Evolutionary conservation across 2,329 filamentous ascomycete genomes (phyloP), one percentile per base, ranked within the genome.

Genomic region (Nigrospora osmanthi): DNA sequence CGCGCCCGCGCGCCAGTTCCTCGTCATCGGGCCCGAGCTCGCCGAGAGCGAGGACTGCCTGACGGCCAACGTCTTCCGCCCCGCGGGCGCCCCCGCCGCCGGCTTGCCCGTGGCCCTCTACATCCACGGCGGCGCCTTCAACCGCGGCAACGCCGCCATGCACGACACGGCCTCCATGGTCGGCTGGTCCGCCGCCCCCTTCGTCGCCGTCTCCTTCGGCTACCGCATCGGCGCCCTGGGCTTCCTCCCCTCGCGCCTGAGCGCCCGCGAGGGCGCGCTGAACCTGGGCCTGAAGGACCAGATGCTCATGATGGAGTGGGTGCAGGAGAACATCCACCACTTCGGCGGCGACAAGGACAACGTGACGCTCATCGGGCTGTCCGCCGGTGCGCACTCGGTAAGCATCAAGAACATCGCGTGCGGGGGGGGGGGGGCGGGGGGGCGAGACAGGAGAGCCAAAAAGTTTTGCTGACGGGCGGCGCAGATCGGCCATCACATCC

Each of bases 241-340:
- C 0, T 84, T 86, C 55, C 55, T 84, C n/a, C 70, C 70, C 19
- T 80, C 61, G 44, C 58, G 53, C 11, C 57, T 78, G 45, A 68
- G 72, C 46, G 61, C 69, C 9, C 69, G 70, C 19, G 73, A 75
- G 42, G 80, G 78, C 0, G 54, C 70, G 13, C 65, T 80, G 3
- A 83, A 83, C 49, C 53, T 74, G n/a, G 80, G 80, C 0, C 57
- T 80, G 3, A 65, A 67, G 42, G 77, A 80, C 49, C 75, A 80
- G 54, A 62, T 68, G 2, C 46, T 71, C 0, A 59, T 71, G 11
- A 59, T 80, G n/a, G 60, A 70, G 31, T 80, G 76, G 76, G 68
- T 80, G 2, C 66, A 70, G 42, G 70, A 76, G 30, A 78, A 80
- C 47, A 75, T 79, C 42, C 58, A 54, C 3, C 58, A 60, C 1